Conservation (phyloP, 2,329 filamentous ascomycete genomes). For the Cladosporium oxysporum region DNA sequence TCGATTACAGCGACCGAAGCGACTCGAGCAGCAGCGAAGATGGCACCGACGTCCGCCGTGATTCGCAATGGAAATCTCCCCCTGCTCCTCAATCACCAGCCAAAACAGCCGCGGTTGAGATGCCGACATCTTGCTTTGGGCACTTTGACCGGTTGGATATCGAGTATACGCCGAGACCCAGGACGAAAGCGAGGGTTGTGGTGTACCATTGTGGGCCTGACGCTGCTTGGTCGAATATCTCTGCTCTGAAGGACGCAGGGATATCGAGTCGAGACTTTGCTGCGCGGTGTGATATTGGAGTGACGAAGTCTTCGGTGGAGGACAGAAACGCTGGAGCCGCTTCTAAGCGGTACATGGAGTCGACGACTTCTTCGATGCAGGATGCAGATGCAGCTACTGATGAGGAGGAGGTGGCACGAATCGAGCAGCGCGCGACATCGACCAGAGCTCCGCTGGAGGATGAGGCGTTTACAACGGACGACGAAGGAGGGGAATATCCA, state of each 20-base stretch:
- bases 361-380: neutral
- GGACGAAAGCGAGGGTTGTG: neutral
- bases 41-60: neutral
- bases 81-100: neutral
- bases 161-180: neutral
- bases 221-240: neutral
- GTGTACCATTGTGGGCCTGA: neutral
- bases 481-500: neutral
- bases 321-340: neutral
- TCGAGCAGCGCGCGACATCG: neutral
- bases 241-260: neutral
- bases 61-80: neutral
- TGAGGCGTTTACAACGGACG: neutral
- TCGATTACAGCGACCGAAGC: neutral
- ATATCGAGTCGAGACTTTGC: neutral
- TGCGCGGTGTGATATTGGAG: neutral
- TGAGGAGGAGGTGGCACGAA: neutral
- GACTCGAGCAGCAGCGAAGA: neutral
- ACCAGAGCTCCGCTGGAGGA: neutral
- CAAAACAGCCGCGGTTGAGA: neutral
- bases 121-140: conserved; percentile 5
- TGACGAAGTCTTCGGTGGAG: neutral
- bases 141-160: conserved; percentile 7
- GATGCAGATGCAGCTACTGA: neutral
- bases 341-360: neutral